phyloP scores from a whole-genome alignment of 805 yeast species.

The Wickerhamomyces pijperi region DNA sequence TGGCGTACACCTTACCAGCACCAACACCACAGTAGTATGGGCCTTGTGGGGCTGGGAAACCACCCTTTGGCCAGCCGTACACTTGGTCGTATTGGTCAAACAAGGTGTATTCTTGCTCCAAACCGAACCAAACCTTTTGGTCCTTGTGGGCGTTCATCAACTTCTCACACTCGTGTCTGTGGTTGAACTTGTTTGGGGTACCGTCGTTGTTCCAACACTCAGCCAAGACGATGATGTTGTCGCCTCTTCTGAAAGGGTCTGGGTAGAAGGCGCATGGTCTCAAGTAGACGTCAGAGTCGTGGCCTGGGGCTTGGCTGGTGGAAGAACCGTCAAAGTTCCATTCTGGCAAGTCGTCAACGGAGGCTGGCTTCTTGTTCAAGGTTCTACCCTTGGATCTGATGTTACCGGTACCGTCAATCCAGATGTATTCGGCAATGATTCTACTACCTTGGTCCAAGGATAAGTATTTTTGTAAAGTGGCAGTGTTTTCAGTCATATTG shows the following conservation, averaged over 20 bases:
- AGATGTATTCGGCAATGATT: constrained; percentile 91
- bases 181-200: constrained; percentile 97
- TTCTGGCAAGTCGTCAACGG: constrained; percentile 85
- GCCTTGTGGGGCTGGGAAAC: constrained; percentile 99
- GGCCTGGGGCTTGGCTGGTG: constrained; percentile 97
- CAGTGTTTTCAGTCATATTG: constrained; percentile 55
- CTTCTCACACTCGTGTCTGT: constrained; percentile 93
- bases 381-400: constrained; percentile 94
- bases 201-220: constrained; percentile 99
- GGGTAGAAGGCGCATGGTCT: constrained; percentile 93
- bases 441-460: constrained; percentile 78
- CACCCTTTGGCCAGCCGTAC: constrained; percentile 99
- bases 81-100: constrained; percentile 83
- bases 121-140: constrained; percentile 91
- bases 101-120: constrained; percentile 97
- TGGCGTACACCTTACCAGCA: constrained; percentile 93
- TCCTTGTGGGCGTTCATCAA: constrained; percentile 84
- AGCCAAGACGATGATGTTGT: constrained; percentile 86
- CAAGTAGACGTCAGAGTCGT: constrained; percentile 88
- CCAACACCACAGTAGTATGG: constrained; percentile 99
- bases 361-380: constrained; percentile 50
- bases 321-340: constrained; percentile 99
- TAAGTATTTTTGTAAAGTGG: constrained; percentile 72
- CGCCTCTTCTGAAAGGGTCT: constrained; percentile 97
- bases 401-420: constrained; percentile 91